A percentile compares a stretch with the other conserved stretches of the same genome.
Evolutionary conservation across 139 green algal species (phyloP).

Genomic region (Pycnococcus provasolii): DNA sequence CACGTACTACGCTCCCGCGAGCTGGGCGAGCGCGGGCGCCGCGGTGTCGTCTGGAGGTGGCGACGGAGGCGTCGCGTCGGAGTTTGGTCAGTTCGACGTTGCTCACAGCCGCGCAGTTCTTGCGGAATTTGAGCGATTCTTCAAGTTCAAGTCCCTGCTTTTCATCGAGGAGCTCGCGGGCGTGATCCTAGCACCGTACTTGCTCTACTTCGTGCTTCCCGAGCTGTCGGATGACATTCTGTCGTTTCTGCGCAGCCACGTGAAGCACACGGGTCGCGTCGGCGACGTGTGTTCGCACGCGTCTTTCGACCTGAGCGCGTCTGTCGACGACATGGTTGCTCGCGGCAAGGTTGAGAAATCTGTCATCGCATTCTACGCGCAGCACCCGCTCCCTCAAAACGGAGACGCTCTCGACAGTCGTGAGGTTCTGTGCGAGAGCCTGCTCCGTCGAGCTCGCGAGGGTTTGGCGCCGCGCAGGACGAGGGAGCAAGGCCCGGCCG

Average conservation of each 20-base stretch:
- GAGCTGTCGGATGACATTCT: constrained; percentile 52
- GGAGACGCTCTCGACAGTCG: no score
- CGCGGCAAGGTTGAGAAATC: constrained; percentile 92
- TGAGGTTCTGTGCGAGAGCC: no score
- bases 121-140: constrained; percentile 64
- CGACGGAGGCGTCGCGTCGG: no score
- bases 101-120: constrained; percentile 72
- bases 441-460: no score
- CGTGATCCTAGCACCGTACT: constrained; percentile 72
- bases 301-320: constrained; percentile 56
- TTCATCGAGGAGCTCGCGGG: constrained; percentile 78
- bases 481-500: no score
- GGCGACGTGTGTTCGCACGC: constrained; percentile 77
- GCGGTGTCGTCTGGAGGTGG: background rate
- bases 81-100: constrained; percentile 12
- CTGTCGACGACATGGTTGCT: constrained; percentile 40
- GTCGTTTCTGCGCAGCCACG: constrained; percentile 65
- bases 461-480: no score
- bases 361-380: constrained; percentile 59
- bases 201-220: constrained; percentile 52
- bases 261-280: constrained; percentile 55
- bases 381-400: background rate
- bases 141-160: constrained; percentile 66
- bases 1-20: constrained; percentile 80
- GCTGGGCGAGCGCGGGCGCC: constrained; percentile 46